Evolutionary conservation across 148 eudicot genomes (phyloP), one percentile per base, ranked within the genome.

Genomic region (Silene latifolia): DNA sequence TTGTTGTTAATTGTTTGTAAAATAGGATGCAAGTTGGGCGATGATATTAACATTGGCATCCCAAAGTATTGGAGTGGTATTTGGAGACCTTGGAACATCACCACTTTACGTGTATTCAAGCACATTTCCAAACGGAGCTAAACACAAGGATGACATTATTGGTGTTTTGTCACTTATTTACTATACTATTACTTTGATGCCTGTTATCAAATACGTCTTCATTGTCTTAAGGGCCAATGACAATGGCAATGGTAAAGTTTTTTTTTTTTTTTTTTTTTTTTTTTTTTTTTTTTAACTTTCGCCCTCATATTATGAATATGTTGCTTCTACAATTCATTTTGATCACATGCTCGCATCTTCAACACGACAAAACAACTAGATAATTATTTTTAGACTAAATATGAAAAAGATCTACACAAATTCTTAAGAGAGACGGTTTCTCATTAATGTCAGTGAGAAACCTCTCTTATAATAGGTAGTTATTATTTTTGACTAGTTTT

Each of bases 31-130:
- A 27, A 75, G 61, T 12, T 72, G 81, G 86, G 59, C 35, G n/a
- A 71, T 77, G 71, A 58, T 80, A 61, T 57, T 83, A 23, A 60
- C 72, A 7, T 74, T 83, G 21, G 83, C 86, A 39, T 83, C 80
- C 35, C 86, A 83, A 64, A 80, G 86, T 60, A 78, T 83, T 2
- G 86, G 86, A 32, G 77, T 83, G 14, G 79, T 83, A 4, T 83
- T 80, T 17, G 86, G 86, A 35, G 86, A 83, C 63, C 73, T 83
- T 9, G 86, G 86, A 2, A 83, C 83, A 9, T 83, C 86, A 6
- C 83, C 86, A 24, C 74, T 83, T 0, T 83, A 83, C 65, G 83
- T 83, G 51, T 83, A 66, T 63, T 75, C 79, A 7, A 83, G 86
- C 77, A 80, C 81, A 2, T 83, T 83, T 59, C 72, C 77, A 3